A percentile compares a stretch with the other conserved stretches of the same genome.
Conservation (phyloP, 2,329 filamentous ascomycete genomes). For the Cephalotrichum gorgonifer region DNA sequence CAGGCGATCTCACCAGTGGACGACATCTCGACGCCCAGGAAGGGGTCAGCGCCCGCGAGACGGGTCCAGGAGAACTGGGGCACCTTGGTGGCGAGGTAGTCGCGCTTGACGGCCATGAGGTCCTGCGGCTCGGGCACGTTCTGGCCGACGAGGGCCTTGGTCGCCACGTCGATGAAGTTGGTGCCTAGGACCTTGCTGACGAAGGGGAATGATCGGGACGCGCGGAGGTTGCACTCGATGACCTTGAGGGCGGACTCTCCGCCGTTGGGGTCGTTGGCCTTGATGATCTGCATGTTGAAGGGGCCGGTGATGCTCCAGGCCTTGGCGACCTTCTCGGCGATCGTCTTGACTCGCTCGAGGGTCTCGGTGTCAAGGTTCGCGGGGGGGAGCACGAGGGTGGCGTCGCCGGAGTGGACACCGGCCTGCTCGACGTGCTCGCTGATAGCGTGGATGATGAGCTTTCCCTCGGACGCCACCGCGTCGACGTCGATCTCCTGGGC, state of each 20-base stretch:
- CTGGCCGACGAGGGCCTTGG: conserved; percentile 79
- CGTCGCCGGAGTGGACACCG: conserved; percentile 96
- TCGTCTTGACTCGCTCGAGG: conserved; percentile 85
- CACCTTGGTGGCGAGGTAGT: conserved; percentile 95
- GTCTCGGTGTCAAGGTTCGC: conserved; percentile 64
- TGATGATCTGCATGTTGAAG: conserved; percentile 99
- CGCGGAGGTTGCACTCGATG: conserved; percentile 96
- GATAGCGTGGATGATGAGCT: conserved; percentile 83
- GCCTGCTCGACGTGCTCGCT: conserved; percentile 95
- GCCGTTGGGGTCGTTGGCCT: conserved; percentile 67
- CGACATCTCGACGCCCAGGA: conserved; percentile 96
- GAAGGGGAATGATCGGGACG: conserved; percentile 96
- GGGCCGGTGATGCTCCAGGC: conserved; percentile 96
- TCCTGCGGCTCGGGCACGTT: conserved; percentile 77
- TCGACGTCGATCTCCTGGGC: conserved; percentile 96
- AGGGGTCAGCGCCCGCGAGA: conserved; percentile 91
- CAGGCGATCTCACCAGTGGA: conserved; percentile 97
- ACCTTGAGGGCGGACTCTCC: conserved; percentile 77
- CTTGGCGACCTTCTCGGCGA: conserved; percentile 90
- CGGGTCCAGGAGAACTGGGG: conserved; percentile 99
- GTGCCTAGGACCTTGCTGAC: conserved; percentile 92
- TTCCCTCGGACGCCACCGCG: conserved; percentile 76
- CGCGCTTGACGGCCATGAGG: conserved; percentile 78
- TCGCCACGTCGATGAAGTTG: conserved; percentile 95
- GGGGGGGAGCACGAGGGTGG: conserved; percentile 86